Evolutionary conservation across 768 basidiomycete genomes (phyloP), one percentile per base, ranked within the genome.

Genomic region (Rhodotorula diobovata): DNA sequence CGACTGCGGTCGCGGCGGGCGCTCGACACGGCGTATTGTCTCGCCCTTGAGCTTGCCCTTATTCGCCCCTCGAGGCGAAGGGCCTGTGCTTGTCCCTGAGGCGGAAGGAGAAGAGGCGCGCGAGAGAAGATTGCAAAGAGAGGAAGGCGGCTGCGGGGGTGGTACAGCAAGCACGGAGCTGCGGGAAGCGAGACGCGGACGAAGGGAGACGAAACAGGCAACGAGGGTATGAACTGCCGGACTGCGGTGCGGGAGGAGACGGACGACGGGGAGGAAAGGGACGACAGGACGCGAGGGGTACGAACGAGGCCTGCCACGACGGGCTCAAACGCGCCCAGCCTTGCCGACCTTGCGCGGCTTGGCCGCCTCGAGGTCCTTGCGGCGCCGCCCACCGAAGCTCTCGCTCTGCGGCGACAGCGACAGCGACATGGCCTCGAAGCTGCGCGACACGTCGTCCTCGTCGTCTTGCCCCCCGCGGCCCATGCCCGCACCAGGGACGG

Each of bases 371-470:
- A 46, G 15, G 25, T 50, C 56, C 37, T 64, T 46, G 37, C 63
- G 45, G n/a, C 60, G 60, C 20, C 69, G 57, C 28, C 70, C 73
- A 2, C 73, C 73, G 28, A 74, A 74, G 37, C 65, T 63, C 48
- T 59, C 66, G 4, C 56, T 16, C 21, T 69, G 63, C n/a, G 74
- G 74, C 23, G 61, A 58, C 45, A 70, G 61, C 45, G 57, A 41
- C 45, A 76, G 54, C 23, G 61, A 54, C 76, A 77, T 77, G 35
- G 75, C 75, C 48, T 77, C 76, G 54, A 77, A 76, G 43, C 64
- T 68, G 45, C 70, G 66, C 30, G 66, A 56, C 21, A 76, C 71
- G 28, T 72, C 71, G n/a, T 71, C 77, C 43, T 75, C 76, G 28
- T 76, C 77, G 15, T 69, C 69, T 32, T 61, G 12, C 63, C 59